Evolutionary conservation across 2,329 filamentous ascomycete species (phyloP).

Genomic region (Fusarium beomiforme): DNA sequence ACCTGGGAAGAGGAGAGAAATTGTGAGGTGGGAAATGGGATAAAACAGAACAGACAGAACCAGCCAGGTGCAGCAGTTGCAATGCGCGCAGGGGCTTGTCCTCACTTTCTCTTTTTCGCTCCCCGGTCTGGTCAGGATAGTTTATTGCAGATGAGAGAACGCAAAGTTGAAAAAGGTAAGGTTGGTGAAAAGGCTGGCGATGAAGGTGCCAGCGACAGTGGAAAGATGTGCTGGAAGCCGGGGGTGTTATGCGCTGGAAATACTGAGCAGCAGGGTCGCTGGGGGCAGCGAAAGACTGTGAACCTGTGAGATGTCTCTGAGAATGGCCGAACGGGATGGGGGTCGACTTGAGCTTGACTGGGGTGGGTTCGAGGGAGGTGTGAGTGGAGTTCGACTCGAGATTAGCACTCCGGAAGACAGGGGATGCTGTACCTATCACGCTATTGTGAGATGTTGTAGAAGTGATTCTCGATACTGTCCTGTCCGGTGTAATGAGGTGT

Average conservation of each 20-base stretch:
- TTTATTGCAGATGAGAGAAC: slow-evolving; percentile 21
- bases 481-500: too few relatives aligned
- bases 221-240: slow-evolving; percentile 29
- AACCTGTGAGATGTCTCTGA: slow-evolving; percentile 16
- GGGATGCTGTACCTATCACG: too few relatives aligned
- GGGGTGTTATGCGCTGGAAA: slow-evolving; percentile 35
- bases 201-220: slow-evolving; percentile 13
- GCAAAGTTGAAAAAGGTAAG: slow-evolving; percentile 3
- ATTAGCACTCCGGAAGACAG: slow-evolving; percentile 50
- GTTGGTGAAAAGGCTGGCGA: slow-evolving; percentile 27
- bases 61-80: slow-evolving; percentile 10
- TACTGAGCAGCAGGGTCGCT: slow-evolving; percentile 32
- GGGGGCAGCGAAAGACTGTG: slow-evolving; percentile 22
- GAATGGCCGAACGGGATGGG: slow-evolving; percentile 29
- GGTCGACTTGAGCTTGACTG: slow-evolving; percentile 38
- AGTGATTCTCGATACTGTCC: too few relatives aligned
- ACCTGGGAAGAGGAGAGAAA: slow-evolving; percentile 48
- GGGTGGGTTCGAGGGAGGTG: slow-evolving; percentile 47
- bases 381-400: slow-evolving; percentile 55
- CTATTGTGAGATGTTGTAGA: too few relatives aligned
- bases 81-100: slow-evolving; percentile 27
- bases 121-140: background rate
- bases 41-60: slow-evolving; percentile 30
- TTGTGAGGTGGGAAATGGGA: slow-evolving; percentile 31
- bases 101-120: slow-evolving; percentile 7